Evolutionary conservation across 306 rosid species (phyloP).

Genomic region (Vicia faba): DNA sequence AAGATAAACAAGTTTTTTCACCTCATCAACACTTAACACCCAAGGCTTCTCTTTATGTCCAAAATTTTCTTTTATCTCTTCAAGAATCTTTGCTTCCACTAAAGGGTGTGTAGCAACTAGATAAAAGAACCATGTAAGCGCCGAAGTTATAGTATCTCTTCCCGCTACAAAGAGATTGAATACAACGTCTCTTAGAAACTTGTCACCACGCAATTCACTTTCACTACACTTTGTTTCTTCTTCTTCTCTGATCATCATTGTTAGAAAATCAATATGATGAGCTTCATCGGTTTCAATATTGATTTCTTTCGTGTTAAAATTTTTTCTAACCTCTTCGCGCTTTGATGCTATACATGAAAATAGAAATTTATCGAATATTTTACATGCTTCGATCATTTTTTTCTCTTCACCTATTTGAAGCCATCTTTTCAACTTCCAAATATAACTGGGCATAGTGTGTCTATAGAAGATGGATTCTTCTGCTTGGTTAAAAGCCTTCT

Average conservation of each 20-base stretch:
- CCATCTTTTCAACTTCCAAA: slow-evolving; percentile 53
- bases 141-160: slow-evolving; percentile 31
- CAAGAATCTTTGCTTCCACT: slow-evolving; percentile 44
- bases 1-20: slow-evolving; percentile 48
- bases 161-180: slow-evolving; percentile 24
- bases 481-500: slow-evolving; percentile 42
- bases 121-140: slow-evolving; percentile 36
- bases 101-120: slow-evolving; percentile 44
- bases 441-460: slow-evolving; percentile 24
- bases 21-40: slow-evolving; percentile 26
- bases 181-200: slow-evolving; percentile 36
- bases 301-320: not conserved
- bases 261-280: slow-evolving; percentile 38
- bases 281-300: not conserved
- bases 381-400: slow-evolving; percentile 34
- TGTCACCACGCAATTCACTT: not conserved
- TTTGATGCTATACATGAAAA: slow-evolving; percentile 40
- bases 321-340: slow-evolving; percentile 13
- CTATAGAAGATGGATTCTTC: slow-evolving; percentile 42
- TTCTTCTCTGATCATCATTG: slow-evolving; percentile 34
- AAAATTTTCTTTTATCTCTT: slow-evolving; percentile 40
- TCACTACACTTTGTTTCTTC: not conserved
- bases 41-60: not conserved
- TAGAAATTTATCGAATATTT: slow-evolving; percentile 40
- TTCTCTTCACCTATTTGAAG: slow-evolving; percentile 50